Conservation (phyloP, 2,329 filamentous ascomycete genomes). For the Fusarium sp. region DNA sequence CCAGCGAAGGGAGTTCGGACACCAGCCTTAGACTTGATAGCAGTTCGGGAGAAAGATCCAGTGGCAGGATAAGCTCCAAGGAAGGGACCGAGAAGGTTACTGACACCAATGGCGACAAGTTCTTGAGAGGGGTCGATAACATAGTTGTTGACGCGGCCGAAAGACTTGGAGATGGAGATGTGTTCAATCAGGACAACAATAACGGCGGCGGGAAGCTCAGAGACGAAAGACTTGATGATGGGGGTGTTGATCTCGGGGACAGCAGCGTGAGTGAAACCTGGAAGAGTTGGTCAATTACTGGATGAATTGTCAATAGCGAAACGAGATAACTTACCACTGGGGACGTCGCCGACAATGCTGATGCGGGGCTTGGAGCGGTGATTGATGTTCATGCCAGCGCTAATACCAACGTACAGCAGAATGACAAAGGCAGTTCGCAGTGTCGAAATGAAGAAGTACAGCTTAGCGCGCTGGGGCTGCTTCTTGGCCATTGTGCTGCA, state of each 20-base stretch:
- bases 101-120: conserved; percentile 78
- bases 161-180: conserved; percentile 85
- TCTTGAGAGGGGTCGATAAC: conserved; percentile 83
- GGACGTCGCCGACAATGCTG: conserved; percentile 72
- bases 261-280: conserved; percentile 75
- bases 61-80: conserved; percentile 86
- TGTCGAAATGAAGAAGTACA: conserved; percentile 82
- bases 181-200: conserved; percentile 85
- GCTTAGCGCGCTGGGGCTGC: conserved; percentile 71
- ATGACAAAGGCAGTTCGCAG: conserved; percentile 84
- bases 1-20: conserved; percentile 88
- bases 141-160: conserved; percentile 83
- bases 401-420: conserved; percentile 80
- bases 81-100: conserved; percentile 80
- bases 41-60: conserved; percentile 89
- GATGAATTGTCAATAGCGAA: not conserved
- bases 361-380: conserved; percentile 66
- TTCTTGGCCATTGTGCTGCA: conserved; percentile 73
- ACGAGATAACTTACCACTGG: conserved; percentile 62
- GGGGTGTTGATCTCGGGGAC: conserved; percentile 68
- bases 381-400: conserved; percentile 74
- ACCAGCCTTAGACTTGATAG: conserved; percentile 94
- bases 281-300: not conserved
- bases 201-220: conserved; percentile 75
- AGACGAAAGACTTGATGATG: conserved; percentile 70